These are phyloP conservation scores for Lipomyces sp. DNA, from an alignment of 805 yeast genomes.

Conservation along the genomic window DNA sequence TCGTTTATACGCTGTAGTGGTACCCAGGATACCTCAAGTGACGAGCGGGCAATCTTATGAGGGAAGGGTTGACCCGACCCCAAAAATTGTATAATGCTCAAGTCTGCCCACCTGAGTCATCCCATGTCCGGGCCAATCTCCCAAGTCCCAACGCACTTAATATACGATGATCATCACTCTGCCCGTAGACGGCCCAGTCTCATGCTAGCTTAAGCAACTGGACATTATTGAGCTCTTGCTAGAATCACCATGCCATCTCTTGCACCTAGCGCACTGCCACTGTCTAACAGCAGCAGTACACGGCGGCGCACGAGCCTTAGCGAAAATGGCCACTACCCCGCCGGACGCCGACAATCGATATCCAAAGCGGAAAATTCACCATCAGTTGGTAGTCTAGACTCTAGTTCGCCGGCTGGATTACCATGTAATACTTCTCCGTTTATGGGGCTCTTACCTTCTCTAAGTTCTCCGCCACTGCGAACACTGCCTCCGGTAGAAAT, in stretches of 20 bases:
- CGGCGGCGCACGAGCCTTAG: neutral
- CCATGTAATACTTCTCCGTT: neutral
- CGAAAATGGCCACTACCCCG: neutral
- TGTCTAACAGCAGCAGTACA: neutral
- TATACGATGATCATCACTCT: neutral
- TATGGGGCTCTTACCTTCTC: neutral
- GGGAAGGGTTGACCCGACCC: neutral
- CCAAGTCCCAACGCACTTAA: neutral
- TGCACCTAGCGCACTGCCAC: slow-evolving; percentile 7
- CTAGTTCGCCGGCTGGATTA: neutral
- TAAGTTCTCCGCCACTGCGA: neutral
- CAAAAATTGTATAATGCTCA: neutral
- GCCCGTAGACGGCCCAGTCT: neutral
- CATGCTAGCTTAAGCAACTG: neutral
- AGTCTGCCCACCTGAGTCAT: neutral
- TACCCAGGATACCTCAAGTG: neutral
- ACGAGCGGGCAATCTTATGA: neutral
- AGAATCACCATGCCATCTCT: neutral
- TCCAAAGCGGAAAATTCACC: neutral
- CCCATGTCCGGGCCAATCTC: neutral
- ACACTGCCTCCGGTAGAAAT: neutral
- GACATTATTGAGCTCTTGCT: neutral
- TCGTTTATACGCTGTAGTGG: neutral
- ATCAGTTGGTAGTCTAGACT: neutral
- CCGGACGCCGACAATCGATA: neutral